Evolutionary conservation across 768 basidiomycete genomes (phyloP).

Genomic region (Termitomyces sp.): DNA sequence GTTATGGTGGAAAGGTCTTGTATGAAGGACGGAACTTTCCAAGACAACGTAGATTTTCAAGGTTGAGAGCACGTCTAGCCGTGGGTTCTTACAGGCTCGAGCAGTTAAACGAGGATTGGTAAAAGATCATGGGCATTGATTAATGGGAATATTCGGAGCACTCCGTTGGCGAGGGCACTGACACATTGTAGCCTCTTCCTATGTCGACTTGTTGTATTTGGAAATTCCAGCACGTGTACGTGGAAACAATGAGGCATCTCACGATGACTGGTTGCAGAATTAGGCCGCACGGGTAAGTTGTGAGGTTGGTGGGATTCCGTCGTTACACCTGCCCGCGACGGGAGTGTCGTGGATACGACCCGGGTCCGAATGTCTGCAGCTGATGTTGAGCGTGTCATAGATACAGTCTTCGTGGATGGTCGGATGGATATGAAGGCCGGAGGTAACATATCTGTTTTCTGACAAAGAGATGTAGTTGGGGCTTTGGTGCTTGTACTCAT

Average conservation of each 20-base stretch:
- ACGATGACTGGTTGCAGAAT: constrained; percentile 8
- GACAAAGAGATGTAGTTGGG: constrained; percentile 6
- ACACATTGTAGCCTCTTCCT: constrained; percentile 90
- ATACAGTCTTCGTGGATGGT: constrained; percentile 13
- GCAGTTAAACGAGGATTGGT: constrained; percentile 44
- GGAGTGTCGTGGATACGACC: constrained; percentile 9
- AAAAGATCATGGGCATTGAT: constrained; percentile 60
- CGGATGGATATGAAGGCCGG: constrained; percentile 26
- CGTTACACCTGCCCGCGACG: constrained; percentile 1
- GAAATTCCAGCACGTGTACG: constrained; percentile 45
- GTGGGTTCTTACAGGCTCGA: constrained; percentile 64
- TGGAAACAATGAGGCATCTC: constrained; percentile 4
- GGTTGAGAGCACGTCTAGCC: constrained; percentile 31
- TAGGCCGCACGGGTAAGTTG: constrained; percentile 7
- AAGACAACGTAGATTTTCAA: constrained; percentile 62
- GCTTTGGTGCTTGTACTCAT: constrained; percentile 3
- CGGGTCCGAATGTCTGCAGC: constrained; percentile 9
- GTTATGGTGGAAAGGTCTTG: constrained; percentile 60
- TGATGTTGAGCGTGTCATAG: constrained; percentile 14
- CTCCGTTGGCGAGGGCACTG: constrained; percentile 88
- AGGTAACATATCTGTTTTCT: constrained; percentile 21
- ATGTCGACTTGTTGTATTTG: constrained; percentile 85
- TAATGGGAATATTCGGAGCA: constrained; percentile 95
- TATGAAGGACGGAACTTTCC: constrained; percentile 64
- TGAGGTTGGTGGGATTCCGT: background rate